A percentile compares a stretch with the other conserved stretches of the same genome.
Evolutionary conservation across 108 stramenopile species (phyloP).

Genomic region (Pseudonitzschia delicatissima): DNA sequence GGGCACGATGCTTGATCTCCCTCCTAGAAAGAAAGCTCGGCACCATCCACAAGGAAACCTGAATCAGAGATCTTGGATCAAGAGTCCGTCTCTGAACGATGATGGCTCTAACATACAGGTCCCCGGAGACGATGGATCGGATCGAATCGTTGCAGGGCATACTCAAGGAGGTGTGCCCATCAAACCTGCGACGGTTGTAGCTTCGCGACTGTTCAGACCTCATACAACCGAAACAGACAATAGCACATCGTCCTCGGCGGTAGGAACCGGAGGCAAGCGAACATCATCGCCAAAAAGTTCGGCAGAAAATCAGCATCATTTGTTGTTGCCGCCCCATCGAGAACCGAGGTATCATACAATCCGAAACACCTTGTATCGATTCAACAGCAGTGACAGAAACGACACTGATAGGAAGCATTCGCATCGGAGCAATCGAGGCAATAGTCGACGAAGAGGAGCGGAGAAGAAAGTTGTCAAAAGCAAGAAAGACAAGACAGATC

Average conservation of each 20-base stretch:
- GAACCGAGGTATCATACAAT: constrained; percentile 29
- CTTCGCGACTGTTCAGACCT: constrained; percentile 6
- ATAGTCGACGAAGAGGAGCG: not conserved
- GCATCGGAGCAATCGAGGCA: constrained; percentile 1
- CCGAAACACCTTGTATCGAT: constrained; percentile 18
- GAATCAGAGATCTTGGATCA: not conserved
- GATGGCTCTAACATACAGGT: constrained; percentile 23
- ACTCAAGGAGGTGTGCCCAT: constrained; percentile 1
- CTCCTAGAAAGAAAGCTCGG: not conserved
- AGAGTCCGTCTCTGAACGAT: not conserved
- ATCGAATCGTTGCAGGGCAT: not conserved
- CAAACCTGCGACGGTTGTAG: constrained; percentile 20
- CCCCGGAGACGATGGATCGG: constrained; percentile 20
- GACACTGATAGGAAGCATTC: not conserved
- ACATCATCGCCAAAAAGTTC: not conserved
- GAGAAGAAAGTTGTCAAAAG: not conserved
- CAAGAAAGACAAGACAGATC: not conserved
- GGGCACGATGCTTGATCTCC: not conserved
- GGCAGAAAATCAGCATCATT: constrained; percentile 4
- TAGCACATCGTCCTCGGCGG: not conserved
- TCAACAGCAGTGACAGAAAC: not conserved
- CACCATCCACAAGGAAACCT: not conserved
- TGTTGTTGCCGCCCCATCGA: constrained; percentile 15
- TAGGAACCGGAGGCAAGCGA: not conserved
- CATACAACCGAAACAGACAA: not conserved